Evolutionary conservation across 768 basidiomycete genomes (phyloP), one percentile per base, ranked within the genome.

Genomic region (Pleurotus salmoneostramineus): DNA sequence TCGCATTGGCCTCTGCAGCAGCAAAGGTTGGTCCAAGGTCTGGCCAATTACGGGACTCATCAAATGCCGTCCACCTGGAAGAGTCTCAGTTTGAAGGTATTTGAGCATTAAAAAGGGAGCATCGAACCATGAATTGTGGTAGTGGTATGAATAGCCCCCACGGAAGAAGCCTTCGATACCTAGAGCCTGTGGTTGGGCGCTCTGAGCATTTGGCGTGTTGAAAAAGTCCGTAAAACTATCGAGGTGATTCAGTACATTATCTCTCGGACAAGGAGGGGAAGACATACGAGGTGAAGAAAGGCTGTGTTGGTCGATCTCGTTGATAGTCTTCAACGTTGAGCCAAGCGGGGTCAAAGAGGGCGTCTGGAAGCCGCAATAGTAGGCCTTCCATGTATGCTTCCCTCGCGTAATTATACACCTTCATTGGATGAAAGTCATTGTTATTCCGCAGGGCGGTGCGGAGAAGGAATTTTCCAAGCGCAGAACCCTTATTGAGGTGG

Each of bases 351-450:
- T 98, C 96, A 62, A 98, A 98, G 57, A 99, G 73, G 6, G 96
- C 96, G 68, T 98, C 97, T 0, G 97, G 95, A 14, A 99, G 79
- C 27, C 93, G 84, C 57, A 95, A 82, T 32, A 99, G 75, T 46
- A 98, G 76, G 4, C 82, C 84, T 60, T 96, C 93, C 33, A 98
- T 65, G 60, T 87, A 79, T 1, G 95, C 94, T 62, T 99, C 96
- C 71, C 89, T 89, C 33, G 88, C 85, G 69, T 99, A 99, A 59
- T 84, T 80, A 43, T 91, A 89, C 37, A 99, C 87, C 0, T 91
- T 93, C 92, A 95, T 95, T 0, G 96, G 96, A 66, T 99, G 97
- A 73, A 99, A 98, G 72, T 98, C 96, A 68, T 98, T 71, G 17
- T 85, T 85, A 65, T 99, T 98, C 75, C 91, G 93, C 62, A 99